Base-by-base conservation (phyloP, 768 basidiomycete species). In the Lanmaoa rubissima region DNA sequence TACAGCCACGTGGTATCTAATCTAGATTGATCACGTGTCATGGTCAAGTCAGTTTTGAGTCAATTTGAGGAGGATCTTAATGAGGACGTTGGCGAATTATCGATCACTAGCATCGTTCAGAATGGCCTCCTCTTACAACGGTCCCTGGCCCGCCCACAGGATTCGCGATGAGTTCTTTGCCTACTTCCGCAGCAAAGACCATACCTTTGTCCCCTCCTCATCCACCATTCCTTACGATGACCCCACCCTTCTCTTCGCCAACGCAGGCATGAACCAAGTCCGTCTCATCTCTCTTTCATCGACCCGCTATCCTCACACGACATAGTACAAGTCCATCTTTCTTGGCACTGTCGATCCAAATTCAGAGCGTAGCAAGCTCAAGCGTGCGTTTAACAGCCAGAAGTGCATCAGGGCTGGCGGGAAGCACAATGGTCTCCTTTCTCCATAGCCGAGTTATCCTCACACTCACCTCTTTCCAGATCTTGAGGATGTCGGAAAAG, bases 331-430 rank as follows among this genome's bases (percentile, higher is more conserved):
- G 77, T 77, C 92, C 42, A 92, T 99, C 60, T 98, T 99, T 73
- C 82, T 99, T n/a, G 96, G 96, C 61, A 98, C 90, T 7, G 94
- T 96, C 59, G 97, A 98, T 75, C 94, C 96, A 32, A 80, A 93
- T 63, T 97, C 95, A 2, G 91, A 94, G 42, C 83, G 97, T 64
- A 82, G 90, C 55, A 94, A 90, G 69, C 79, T 97, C 60, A 93
- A 87, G 70, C 89, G 97, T 66, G 97, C 95, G 2, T 93, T 88
- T 74, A 99, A 98, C 76, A 88, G 84, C 49, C 97, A 99, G 72
- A 99, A 99, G 74, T 99, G 97, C 73, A 99, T 99, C 64, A 83
- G 97, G 55, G 97, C 97, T 2, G 97, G 97, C 35, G 97, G 97
- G 68, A 99, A 99, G 73, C 97, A 99, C 74, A 99, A 99, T 64